A percentile compares a stretch with the other conserved stretches of the same genome.
Conservation (phyloP, 352 stramenopile species). For the Globisporangium perplexum region DNA sequence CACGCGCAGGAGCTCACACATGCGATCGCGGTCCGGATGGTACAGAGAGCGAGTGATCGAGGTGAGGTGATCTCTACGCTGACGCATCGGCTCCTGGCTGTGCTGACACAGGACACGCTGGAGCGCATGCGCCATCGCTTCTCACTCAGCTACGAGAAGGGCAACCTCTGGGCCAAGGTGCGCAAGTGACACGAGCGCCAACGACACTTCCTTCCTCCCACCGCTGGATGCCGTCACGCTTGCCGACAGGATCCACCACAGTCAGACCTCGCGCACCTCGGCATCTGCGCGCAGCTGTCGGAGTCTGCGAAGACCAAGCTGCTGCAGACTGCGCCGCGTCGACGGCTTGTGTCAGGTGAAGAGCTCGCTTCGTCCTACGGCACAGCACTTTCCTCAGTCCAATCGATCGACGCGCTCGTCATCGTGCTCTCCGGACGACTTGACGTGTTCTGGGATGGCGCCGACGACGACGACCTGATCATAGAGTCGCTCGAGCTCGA, state of each 20-base stretch:
- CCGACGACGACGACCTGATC: constrained; percentile 5
- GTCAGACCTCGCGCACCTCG: constrained; percentile 32
- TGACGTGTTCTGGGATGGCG: constrained; percentile 42
- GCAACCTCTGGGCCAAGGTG: constrained; percentile 10
- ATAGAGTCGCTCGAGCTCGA: background rate
- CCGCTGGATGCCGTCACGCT: background rate
- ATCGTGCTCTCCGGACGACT: constrained; percentile 34
- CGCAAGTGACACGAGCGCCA: background rate
- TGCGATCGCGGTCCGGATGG: constrained; percentile 26
- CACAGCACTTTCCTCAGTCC: background rate
- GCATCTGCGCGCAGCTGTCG: constrained; percentile 34
- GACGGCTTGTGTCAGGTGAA: constrained; percentile 16
- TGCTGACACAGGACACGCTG: constrained; percentile 5
- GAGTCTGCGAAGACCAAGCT: constrained; percentile 22
- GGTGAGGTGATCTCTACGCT: background rate
- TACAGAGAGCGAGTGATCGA: background rate
- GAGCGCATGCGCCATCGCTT: constrained; percentile 18
- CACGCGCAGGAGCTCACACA: constrained; percentile 31
- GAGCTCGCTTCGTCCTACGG: constrained; percentile 8
- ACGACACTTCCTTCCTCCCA: too few species aligned
- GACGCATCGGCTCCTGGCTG: too few species aligned
- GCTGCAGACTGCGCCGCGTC: constrained; percentile 19
- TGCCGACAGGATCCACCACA: constrained; percentile 21
- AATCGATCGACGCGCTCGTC: constrained; percentile 16
- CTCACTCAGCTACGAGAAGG: constrained; percentile 23